These are phyloP conservation scores for Phaeotremella skinneri DNA, from an alignment of 768 basidiomycete species.

Conservation along the genomic window DNA sequence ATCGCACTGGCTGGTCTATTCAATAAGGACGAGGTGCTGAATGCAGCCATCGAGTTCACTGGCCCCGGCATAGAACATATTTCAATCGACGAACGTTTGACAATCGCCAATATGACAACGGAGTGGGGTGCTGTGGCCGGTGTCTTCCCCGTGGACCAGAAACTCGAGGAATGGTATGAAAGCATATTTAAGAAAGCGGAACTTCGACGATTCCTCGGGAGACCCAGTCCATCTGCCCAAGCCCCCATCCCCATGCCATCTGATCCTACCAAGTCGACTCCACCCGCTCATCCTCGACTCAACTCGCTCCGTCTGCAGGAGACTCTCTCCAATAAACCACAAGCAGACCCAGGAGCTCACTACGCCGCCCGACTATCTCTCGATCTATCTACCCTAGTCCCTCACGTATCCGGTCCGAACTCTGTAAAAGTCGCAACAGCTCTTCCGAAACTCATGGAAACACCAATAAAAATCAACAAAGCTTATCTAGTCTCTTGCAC, in stretches of 20 bases:
- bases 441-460: slow-evolving; percentile 72
- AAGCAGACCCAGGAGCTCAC: slow-evolving; percentile 72
- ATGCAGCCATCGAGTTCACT: slow-evolving; percentile 92
- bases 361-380: slow-evolving; percentile 87
- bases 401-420: slow-evolving; percentile 95
- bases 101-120: slow-evolving; percentile 99
- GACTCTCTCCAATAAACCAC: slow-evolving; percentile 57
- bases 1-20: slow-evolving; percentile 94
- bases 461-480: slow-evolving; percentile 81
- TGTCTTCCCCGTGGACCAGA: slow-evolving; percentile 86
- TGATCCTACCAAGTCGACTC: slow-evolving; percentile 59
- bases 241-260: slow-evolving; percentile 40
- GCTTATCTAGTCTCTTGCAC: slow-evolving; percentile 98
- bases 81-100: slow-evolving; percentile 84
- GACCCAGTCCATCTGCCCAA: slow-evolving; percentile 52
- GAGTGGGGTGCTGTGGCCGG: slow-evolving; percentile 98
- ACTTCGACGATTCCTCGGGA: slow-evolving; percentile 63
- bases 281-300: slow-evolving; percentile 80
- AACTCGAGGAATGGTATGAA: slow-evolving; percentile 83
- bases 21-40: slow-evolving; percentile 93
- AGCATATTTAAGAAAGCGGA: slow-evolving; percentile 68
- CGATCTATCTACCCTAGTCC: slow-evolving; percentile 88
- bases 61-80: slow-evolving; percentile 79
- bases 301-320: slow-evolving; percentile 69
- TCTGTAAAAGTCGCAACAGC: slow-evolving; percentile 96